phyloP scores from a whole-genome alignment of 2,329 filamentous ascomycete species.

The Colletotrichum lindemuthianum region DNA sequence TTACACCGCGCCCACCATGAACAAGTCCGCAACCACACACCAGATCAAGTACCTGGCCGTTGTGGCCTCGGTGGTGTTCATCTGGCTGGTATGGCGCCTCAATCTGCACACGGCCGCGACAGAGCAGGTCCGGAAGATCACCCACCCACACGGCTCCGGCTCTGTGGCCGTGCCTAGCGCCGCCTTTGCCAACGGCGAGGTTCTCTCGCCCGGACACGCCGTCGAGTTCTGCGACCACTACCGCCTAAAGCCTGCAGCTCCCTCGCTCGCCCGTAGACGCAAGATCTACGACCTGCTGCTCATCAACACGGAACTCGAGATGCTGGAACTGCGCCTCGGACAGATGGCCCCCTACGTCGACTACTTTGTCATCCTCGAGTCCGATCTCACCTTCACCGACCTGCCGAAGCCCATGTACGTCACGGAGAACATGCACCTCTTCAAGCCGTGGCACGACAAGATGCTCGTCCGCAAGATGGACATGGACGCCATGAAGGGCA shows the following conservation, averaged over 20 bases:
- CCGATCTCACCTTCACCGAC: constrained; percentile 66
- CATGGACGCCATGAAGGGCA: constrained; percentile 21
- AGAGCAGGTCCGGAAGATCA: constrained; percentile 22
- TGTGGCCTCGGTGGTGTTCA: constrained; percentile 23
- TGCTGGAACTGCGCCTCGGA: constrained; percentile 71
- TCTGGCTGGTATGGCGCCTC: constrained; percentile 30
- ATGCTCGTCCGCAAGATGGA: constrained; percentile 62
- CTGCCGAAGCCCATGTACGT: constrained; percentile 64
- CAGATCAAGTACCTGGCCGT: constrained; percentile 29
- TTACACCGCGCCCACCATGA: constrained; percentile 6
- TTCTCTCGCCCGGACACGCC: constrained; percentile 21
- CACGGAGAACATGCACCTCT: constrained; percentile 61
- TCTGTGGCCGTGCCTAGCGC: neutral
- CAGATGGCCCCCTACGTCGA: constrained; percentile 68
- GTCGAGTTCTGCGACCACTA: constrained; percentile 47
- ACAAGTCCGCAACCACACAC: constrained; percentile 2
- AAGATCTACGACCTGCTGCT: constrained; percentile 72
- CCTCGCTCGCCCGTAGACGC: constrained; percentile 43
- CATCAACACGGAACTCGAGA: constrained; percentile 72
- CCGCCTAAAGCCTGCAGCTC: constrained; percentile 49
- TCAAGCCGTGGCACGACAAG: constrained; percentile 64
- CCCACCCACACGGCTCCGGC: neutral
- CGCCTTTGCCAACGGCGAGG: constrained; percentile 15
- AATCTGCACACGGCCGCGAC: constrained; percentile 10
- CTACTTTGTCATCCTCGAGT: constrained; percentile 73